A percentile compares a stretch with the other conserved stretches of the same genome.
These are phyloP conservation scores for Picea mariana DNA, from an alignment of 83 land plant genomes.

Conservation along the genomic window DNA sequence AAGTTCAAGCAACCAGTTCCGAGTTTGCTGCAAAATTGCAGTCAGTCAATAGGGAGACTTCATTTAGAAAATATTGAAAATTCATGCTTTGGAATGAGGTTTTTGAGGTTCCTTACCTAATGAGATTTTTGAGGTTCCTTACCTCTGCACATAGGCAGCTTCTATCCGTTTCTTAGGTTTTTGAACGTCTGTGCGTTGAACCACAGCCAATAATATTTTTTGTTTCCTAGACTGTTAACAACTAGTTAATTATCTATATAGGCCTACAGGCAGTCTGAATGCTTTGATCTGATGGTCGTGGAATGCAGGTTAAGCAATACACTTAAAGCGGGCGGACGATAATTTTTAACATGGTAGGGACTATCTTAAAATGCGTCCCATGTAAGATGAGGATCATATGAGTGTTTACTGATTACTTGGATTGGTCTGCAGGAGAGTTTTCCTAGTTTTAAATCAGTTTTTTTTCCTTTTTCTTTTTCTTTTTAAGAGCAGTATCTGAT, in stretches of 20 bases:
- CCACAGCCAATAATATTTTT: background rate
- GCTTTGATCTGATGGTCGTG: constrained; percentile 6
- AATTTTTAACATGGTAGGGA: no score
- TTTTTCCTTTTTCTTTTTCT: no score
- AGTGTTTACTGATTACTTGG: no score
- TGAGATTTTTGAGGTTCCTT: background rate
- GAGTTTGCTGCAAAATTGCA: no score
- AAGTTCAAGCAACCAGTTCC: no score
- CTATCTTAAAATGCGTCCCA: no score
- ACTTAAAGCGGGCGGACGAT: constrained; percentile 46
- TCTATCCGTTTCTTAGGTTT: background rate
- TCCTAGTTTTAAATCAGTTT: no score
- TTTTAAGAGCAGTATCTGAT: no score
- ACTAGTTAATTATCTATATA: background rate
- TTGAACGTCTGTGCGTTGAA: background rate
- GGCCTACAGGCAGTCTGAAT: background rate
- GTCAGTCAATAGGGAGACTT: background rate
- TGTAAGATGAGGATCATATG: no score
- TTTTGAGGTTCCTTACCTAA: background rate
- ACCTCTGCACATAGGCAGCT: background rate
- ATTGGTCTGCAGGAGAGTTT: no score
- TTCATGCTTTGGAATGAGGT: background rate
- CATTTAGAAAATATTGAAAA: background rate
- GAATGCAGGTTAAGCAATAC: constrained; percentile 69
- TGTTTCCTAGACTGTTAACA: background rate